These are phyloP conservation scores for Melastoma malabathricum DNA, from an alignment of 345 rosid genomes.

Conservation along the genomic window DNA sequence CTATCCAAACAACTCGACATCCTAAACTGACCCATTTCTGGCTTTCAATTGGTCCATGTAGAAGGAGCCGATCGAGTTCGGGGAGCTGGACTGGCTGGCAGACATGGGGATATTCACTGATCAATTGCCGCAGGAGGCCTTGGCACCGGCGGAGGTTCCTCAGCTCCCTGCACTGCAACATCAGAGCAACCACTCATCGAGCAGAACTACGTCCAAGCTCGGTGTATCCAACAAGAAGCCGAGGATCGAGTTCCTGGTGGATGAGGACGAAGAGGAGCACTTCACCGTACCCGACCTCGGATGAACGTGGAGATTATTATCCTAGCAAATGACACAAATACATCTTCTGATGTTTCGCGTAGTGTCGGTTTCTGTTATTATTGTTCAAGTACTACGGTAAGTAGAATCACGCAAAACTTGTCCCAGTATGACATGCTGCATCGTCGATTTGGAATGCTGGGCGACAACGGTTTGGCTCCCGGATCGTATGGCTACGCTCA, in stretches of 20 bases:
- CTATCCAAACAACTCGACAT: background rate
- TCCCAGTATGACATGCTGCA: no score
- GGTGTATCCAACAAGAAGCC: slow-evolving; percentile 58
- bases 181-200: slow-evolving; percentile 17
- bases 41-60: slow-evolving; percentile 13
- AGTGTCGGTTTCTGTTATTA: no score
- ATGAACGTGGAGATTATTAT: slow-evolving; percentile 9
- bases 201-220: slow-evolving; percentile 31
- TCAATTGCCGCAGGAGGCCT: slow-evolving; percentile 42
- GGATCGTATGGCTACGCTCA: no score
- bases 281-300: slow-evolving; percentile 91
- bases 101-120: slow-evolving; percentile 65
- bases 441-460: no score
- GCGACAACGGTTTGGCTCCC: no score
- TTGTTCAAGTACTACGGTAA: no score
- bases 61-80: slow-evolving; percentile 71
- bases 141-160: slow-evolving; percentile 82
- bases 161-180: slow-evolving; percentile 41
- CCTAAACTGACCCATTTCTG: background rate
- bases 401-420: no score
- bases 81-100: slow-evolving; percentile 74
- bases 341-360: slow-evolving; percentile 9
- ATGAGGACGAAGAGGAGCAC: slow-evolving; percentile 66
- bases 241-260: slow-evolving; percentile 40
- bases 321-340: no score